A percentile compares a stretch with the other conserved stretches of the same genome.
Conservation (phyloP, 2,329 filamentous ascomycete species). For the Zymoseptoria ardabiliae region DNA sequence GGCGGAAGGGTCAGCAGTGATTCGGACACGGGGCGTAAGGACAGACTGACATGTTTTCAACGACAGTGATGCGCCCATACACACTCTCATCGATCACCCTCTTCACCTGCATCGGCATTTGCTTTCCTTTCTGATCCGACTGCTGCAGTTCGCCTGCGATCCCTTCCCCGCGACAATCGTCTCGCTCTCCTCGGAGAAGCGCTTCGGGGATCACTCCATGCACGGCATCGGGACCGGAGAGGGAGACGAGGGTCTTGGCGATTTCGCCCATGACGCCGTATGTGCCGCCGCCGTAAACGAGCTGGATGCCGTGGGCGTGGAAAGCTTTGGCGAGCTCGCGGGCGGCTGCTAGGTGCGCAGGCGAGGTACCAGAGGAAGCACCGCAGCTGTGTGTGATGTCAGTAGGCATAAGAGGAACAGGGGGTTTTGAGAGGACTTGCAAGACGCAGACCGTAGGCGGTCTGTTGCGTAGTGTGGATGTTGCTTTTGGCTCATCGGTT, state of each 20-base stretch:
- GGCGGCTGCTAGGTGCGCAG: constrained; percentile 70
- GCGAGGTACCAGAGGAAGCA: constrained; percentile 63
- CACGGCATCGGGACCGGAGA: constrained; percentile 72
- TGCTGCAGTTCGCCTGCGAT: constrained; percentile 16
- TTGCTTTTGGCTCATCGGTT: not conserved
- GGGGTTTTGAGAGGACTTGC: constrained; percentile 36
- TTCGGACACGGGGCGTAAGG: too few relatives aligned
- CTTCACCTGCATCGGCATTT: constrained; percentile 1
- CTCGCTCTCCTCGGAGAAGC: constrained; percentile 68
- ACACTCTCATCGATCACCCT: constrained; percentile 53
- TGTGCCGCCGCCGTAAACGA: constrained; percentile 94
- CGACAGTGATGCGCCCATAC: constrained; percentile 81
- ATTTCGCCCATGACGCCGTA: constrained; percentile 93
- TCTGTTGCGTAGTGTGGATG: constrained; percentile 20
- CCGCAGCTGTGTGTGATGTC: constrained; percentile 57
- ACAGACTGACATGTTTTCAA: too few relatives aligned
- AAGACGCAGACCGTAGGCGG: constrained; percentile 79
- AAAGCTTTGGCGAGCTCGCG: constrained; percentile 65
- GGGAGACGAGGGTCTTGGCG: constrained; percentile 73
- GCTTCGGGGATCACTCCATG: constrained; percentile 91
- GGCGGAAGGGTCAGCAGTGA: too few relatives aligned
- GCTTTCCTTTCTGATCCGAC: constrained; percentile 36
- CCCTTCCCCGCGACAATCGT: constrained; percentile 32
- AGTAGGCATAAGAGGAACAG: constrained; percentile 1
- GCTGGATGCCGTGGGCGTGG: constrained; percentile 66